These are phyloP conservation scores for Saxophila tyrrhenica DNA, from an alignment of 495 filamentous ascomycete genomes.

Conservation along the genomic window DNA sequence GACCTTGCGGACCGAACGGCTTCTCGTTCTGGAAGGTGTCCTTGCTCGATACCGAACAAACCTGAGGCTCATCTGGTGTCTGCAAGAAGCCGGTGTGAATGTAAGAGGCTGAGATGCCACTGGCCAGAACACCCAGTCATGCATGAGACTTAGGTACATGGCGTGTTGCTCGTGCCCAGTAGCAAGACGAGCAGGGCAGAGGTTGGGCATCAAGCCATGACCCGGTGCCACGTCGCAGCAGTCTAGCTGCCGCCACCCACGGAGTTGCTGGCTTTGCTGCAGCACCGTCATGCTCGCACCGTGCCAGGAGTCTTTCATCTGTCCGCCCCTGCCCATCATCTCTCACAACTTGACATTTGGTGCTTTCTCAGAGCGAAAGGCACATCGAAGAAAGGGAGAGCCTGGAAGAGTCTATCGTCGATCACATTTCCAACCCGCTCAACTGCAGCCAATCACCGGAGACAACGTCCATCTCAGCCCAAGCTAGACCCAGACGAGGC, in stretches of 20 bases:
- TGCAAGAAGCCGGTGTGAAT: no score
- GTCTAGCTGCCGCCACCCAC: background rate
- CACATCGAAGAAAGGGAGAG: background rate
- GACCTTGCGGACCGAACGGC: no score
- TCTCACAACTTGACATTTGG: no score
- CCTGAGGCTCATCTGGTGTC: no score
- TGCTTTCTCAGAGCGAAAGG: no score
- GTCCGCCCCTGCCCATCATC: background rate
- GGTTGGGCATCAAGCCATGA: background rate
- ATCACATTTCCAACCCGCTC: background rate
- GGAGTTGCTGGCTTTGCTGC: background rate
- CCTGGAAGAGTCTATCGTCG: background rate
- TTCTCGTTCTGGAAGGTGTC: no score
- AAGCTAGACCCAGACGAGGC: background rate
- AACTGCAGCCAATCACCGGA: background rate
- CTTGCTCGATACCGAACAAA: no score
- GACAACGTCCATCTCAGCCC: background rate
- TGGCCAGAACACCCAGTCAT: background rate
- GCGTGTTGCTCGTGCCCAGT: no score
- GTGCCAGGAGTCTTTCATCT: background rate
- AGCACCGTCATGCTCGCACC: background rate
- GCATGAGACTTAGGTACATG: background rate
- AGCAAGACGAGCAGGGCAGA: no score
- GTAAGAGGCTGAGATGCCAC: background rate
- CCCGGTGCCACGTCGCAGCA: background rate